A percentile compares a stretch with the other conserved stretches of the same genome.
Conservation (phyloP, 176 grass and related monocot species). For the Musa troglodytarum region DNA sequence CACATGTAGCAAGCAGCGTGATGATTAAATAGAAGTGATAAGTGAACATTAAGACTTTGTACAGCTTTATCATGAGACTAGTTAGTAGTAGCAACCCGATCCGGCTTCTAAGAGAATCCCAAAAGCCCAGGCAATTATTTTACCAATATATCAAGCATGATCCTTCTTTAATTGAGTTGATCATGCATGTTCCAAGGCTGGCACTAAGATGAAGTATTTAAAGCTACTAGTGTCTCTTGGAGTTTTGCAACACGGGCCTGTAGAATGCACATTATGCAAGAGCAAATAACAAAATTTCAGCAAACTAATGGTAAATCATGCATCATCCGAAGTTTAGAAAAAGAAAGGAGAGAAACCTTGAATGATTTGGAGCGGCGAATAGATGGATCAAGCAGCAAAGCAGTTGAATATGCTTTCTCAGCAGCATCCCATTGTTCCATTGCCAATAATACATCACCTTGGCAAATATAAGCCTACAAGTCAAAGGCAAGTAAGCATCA, state of each 20-base stretch:
- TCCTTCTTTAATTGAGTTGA: not conserved
- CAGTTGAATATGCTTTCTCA: constrained; percentile 49
- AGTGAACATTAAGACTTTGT: not conserved
- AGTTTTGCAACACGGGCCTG: constrained; percentile 60
- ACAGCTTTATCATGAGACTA: not conserved
- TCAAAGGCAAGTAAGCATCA: not conserved
- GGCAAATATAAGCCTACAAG: constrained; percentile 57
- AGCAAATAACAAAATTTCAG: not conserved
- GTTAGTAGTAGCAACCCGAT: not conserved
- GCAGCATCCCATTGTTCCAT: constrained; percentile 45
- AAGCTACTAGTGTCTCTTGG: constrained; percentile 37
- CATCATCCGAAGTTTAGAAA: not conserved
- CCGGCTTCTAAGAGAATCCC: not conserved
- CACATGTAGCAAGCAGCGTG: not conserved
- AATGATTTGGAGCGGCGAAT: constrained; percentile 67
- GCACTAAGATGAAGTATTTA: constrained; percentile 4
- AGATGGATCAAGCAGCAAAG: constrained; percentile 70
- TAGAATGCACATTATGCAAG: constrained; percentile 17
- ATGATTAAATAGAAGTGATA: not conserved
- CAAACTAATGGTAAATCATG: not conserved
- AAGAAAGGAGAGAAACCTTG: constrained; percentile 44
- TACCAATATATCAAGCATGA: not conserved
- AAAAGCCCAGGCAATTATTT: not conserved
- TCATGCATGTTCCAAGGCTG: not conserved
- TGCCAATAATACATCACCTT: constrained; percentile 57